Evolutionary conservation across 176 grass and related monocot genomes (phyloP).

Genomic region (Rhynchospora tenuis): DNA sequence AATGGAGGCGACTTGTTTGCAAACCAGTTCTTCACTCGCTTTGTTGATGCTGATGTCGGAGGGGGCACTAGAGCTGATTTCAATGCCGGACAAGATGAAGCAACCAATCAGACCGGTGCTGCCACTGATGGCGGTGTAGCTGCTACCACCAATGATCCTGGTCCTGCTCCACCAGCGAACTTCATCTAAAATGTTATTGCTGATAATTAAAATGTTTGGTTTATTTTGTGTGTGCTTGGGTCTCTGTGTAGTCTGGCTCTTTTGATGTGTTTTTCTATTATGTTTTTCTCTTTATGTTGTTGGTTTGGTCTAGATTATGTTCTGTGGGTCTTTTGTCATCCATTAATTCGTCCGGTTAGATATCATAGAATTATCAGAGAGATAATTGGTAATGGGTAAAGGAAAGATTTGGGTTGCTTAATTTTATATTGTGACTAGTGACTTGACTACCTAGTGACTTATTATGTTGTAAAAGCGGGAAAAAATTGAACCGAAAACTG

Average conservation of each 20-base stretch:
- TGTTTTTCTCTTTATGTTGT: slow-evolving; percentile 2
- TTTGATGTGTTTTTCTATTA: not conserved
- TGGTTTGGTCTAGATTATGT: not conserved
- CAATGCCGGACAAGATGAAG: not conserved
- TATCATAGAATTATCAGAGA: not conserved
- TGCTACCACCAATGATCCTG: not conserved
- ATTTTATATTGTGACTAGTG: not conserved
- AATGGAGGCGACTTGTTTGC: not conserved
- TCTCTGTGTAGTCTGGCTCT: not conserved
- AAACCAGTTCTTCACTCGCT: slow-evolving; percentile 27
- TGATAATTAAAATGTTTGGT: not conserved
- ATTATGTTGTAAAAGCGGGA: not conserved
- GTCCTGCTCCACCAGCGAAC: not conserved
- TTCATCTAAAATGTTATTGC: slow-evolving; percentile 8
- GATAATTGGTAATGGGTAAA: not conserved
- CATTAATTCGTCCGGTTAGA: not conserved
- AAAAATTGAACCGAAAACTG: not conserved
- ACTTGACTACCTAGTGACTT: not conserved
- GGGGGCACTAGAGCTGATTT: not conserved
- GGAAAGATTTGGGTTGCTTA: not conserved
- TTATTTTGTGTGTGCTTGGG: not conserved
- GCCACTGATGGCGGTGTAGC: not conserved
- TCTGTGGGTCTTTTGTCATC: not conserved
- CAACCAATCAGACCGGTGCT: not conserved
- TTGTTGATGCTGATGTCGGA: not conserved